phyloP scores from a whole-genome alignment of 2,329 filamentous ascomycete species.

The Proliferodiscus dingleyae region DNA sequence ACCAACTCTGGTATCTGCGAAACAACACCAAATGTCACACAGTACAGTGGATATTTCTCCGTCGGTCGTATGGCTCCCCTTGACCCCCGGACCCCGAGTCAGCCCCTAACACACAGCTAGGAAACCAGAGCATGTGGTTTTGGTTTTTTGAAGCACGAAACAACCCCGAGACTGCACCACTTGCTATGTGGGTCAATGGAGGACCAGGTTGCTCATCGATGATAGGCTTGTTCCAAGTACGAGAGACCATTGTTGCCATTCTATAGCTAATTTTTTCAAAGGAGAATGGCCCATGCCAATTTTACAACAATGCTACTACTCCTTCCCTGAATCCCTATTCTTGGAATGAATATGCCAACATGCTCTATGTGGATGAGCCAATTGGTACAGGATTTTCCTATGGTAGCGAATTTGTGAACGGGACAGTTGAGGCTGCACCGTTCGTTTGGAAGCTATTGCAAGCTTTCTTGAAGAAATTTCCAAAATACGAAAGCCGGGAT shows the following conservation, averaged over 20 bases:
- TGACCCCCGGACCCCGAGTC: constrained; percentile 6
- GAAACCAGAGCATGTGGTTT: constrained; percentile 25
- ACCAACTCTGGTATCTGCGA: constrained; percentile 48
- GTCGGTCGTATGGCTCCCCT: constrained; percentile 33
- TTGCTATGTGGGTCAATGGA: constrained; percentile 43
- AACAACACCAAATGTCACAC: constrained; percentile 45
- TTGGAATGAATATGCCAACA: constrained; percentile 36
- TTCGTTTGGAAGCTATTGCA: constrained; percentile 55
- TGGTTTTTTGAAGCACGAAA: constrained; percentile 57
- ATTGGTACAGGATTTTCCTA: constrained; percentile 40
- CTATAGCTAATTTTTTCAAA: constrained; percentile 22
- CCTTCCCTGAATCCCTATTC: constrained; percentile 38
- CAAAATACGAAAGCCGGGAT: constrained; percentile 54
- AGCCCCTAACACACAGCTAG: constrained; percentile 8
- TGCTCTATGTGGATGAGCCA: constrained; percentile 38
- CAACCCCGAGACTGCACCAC: constrained; percentile 40
- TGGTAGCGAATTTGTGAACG: constrained; percentile 38
- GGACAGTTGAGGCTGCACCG: constrained; percentile 42
- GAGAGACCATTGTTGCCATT: constrained; percentile 13
- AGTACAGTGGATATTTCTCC: constrained; percentile 47
- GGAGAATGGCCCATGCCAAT: constrained; percentile 40
- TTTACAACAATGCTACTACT: constrained; percentile 36
- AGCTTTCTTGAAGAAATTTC: constrained; percentile 59
- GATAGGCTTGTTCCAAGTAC: constrained; percentile 55
- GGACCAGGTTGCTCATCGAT: constrained; percentile 49